phyloP scores from a whole-genome alignment of 495 filamentous ascomycete species.

The Neurospora pannonica region DNA sequence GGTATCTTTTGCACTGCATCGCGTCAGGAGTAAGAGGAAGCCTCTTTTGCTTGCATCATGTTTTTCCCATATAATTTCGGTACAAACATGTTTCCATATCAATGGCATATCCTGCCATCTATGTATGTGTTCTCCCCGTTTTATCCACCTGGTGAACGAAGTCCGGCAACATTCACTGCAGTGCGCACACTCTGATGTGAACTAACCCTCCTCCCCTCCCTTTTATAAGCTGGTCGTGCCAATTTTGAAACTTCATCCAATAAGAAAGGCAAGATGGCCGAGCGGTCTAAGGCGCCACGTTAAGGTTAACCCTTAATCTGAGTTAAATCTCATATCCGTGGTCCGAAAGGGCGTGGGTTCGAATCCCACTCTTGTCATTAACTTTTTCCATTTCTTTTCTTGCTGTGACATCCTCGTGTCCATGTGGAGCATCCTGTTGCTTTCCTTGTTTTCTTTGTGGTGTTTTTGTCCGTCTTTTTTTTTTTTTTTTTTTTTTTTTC shows the following conservation, averaged over 20 bases:
- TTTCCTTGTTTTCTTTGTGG: neutral
- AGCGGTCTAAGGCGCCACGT: neutral
- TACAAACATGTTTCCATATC: neutral
- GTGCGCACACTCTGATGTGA: too few species aligned
- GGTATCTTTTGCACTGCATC: neutral
- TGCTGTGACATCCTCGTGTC: neutral
- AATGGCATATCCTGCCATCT: neutral
- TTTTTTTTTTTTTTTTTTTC: too few species aligned
- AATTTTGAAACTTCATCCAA: neutral
- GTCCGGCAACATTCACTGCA: neutral
- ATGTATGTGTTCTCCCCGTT: neutral
- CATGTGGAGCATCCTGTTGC: neutral
- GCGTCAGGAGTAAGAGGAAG: neutral
- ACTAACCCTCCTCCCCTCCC: too few species aligned
- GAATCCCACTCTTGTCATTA: constrained; percentile 26
- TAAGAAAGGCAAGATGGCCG: neutral
- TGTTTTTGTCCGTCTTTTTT: too few species aligned
- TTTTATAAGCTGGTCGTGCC: too few species aligned
- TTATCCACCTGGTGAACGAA: neutral
- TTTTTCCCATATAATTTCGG: neutral
- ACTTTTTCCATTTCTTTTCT: neutral
- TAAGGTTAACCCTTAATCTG: neutral
- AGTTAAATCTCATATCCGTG: constrained; percentile 4
- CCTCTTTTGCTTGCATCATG: neutral
- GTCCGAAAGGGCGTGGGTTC: constrained; percentile 29